Conservation (phyloP, 2,329 filamentous ascomycete genomes). For the Epichloe brachyelytri region DNA sequence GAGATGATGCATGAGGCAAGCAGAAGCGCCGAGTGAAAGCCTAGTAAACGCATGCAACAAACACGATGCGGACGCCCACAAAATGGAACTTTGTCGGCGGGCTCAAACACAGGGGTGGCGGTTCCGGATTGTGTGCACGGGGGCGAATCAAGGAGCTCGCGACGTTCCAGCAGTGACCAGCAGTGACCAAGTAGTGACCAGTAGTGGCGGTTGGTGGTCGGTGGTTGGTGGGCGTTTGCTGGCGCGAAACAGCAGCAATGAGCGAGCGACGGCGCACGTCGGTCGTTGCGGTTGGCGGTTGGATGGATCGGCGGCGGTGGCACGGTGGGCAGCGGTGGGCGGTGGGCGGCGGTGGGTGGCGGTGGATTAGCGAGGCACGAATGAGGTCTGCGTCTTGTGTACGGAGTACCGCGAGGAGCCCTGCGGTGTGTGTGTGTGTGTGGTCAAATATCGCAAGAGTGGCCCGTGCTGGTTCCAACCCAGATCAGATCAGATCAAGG, state of each 20-base stretch:
- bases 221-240: conserved; percentile 1
- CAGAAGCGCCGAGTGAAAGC: conserved; percentile 4
- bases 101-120: conserved; percentile 6
- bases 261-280: conserved; percentile 1
- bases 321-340: neutral
- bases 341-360: neutral
- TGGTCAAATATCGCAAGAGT: too few relatives aligned
- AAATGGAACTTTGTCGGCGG: neutral
- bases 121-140: neutral
- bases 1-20: neutral
- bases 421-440: neutral
- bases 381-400: neutral
- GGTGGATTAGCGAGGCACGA: conserved; percentile 1
- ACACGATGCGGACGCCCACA: conserved; percentile 6
- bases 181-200: neutral
- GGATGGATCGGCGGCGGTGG: neutral
- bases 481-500: too few relatives aligned
- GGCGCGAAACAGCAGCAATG: conserved; percentile 2
- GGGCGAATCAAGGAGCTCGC: conserved; percentile 4
- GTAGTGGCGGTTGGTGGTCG: neutral
- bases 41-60: conserved; percentile 4
- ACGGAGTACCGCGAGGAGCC: too few relatives aligned
- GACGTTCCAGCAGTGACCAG: conserved; percentile 5
- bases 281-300: neutral
- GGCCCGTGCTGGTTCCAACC: too few relatives aligned